Percentiles rank a stretch among this genome's conserved stretches.
These are phyloP conservation scores for Rhynchospora breviuscula DNA, from an alignment of 176 grass and related monocot species.

Conservation along the genomic window DNA sequence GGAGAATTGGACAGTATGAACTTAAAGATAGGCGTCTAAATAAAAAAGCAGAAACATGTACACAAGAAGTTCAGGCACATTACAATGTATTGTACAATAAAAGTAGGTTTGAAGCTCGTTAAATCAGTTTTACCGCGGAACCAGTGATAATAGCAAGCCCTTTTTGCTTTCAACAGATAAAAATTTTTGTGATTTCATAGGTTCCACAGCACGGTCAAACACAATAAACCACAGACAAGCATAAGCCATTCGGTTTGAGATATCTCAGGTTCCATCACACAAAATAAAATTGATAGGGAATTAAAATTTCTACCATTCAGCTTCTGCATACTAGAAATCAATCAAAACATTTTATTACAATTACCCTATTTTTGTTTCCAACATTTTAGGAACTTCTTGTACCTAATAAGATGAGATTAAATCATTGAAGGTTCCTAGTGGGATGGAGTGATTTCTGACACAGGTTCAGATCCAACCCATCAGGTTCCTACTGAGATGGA, in stretches of 20 bases:
- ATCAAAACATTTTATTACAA: background rate
- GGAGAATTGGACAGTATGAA: background rate
- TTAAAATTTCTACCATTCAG: background rate
- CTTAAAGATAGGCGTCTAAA: background rate
- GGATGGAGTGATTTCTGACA: constrained; percentile 57
- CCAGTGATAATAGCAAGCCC: background rate
- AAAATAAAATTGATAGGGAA: background rate
- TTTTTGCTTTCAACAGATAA: background rate
- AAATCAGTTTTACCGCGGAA: background rate
- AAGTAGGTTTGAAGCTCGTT: background rate
- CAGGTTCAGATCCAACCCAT: constrained; percentile 66
- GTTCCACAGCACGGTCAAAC: background rate
- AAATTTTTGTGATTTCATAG: background rate
- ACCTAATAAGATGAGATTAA: constrained; percentile 42
- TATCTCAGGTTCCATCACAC: background rate
- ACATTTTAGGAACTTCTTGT: constrained; percentile 31
- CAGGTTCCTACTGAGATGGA: constrained; percentile 49
- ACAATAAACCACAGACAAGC: background rate
- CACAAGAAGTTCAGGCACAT: background rate
- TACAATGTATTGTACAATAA: background rate
- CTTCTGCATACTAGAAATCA: background rate
- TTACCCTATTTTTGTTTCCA: background rate
- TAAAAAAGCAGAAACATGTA: background rate
- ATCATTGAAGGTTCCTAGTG: constrained; percentile 26
- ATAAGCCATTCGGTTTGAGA: background rate